These are phyloP conservation scores for Penicillium angulare DNA, from an alignment of 495 filamentous ascomycete genomes.

Conservation along the genomic window DNA sequence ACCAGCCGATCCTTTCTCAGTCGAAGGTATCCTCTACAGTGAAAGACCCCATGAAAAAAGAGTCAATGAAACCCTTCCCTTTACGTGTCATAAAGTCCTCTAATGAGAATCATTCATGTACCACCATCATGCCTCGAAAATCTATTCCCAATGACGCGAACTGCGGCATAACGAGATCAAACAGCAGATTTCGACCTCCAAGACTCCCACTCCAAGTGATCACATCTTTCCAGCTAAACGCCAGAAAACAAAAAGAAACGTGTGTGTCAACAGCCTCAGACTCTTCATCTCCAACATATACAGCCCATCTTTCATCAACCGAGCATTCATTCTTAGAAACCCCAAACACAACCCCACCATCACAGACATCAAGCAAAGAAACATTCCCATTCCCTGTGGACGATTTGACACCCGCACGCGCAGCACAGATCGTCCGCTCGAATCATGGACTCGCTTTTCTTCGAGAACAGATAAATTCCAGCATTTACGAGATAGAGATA, in stretches of 20 bases:
- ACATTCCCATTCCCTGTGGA: background rate
- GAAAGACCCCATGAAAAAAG: no score
- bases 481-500: conserved; percentile 23
- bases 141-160: no score
- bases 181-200: conserved; percentile 12
- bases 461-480: conserved; percentile 22
- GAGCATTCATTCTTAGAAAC: background rate
- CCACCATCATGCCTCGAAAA: no score
- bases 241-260: no score
- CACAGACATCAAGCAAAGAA: background rate
- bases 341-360: background rate
- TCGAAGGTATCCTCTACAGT: no score
- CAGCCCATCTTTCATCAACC: no score
- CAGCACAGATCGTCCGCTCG: conserved; percentile 14
- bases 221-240: conserved; percentile 7
- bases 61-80: no score
- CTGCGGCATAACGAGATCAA: background rate
- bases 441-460: conserved; percentile 27
- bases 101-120: no score
- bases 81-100: no score
- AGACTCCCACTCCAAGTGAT: conserved; percentile 26
- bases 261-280: no score
- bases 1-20: background rate
- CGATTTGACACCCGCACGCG: conserved; percentile 1
- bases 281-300: no score